Evolutionary conservation across 306 rosid species (phyloP), one percentile per base, ranked within the genome.

Genomic region (Quercus engelmannii): DNA sequence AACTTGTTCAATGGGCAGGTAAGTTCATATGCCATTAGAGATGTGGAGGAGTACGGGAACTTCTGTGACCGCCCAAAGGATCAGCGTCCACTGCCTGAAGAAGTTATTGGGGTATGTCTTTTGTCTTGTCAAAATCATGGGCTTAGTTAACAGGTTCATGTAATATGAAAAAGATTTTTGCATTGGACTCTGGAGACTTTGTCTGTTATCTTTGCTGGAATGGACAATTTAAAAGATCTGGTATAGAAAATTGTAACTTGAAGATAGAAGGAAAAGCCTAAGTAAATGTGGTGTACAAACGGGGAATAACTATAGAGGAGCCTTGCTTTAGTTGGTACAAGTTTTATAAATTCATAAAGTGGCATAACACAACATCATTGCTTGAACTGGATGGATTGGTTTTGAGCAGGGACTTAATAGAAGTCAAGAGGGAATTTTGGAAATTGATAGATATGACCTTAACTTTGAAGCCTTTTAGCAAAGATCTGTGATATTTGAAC

Each of bases 41-140:
- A 96, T 76, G 94, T 83, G 79, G 98, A 96, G 85, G 99, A 96
- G 78, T 96, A 93, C 87, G 89, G 90, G 89, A 96, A 96, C 62
- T 96, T 93, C 85, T 96, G 99, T 86, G 99, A 96, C 79, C 94
- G 99, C 72, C 84, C 98, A 4, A 96, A 79, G 80, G 97, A 96
- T 83, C 99, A 93, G 82, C 93, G 98, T 20, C 98, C 99, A 2
- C 88, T 87, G 82, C 94, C 97, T 18, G 99, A 96, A 80, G 99
- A 96, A 90, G 97, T 96, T 65, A 83, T 93, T 49, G 98, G 98
- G 87, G 99, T 96, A 75, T 80, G 89, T 76, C 78, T 84, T 81
- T 1, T 21, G 58, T 75, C 74, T 30, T 58, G 23, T 70, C 79
- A 62, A 61, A 78, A 23, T 41, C 76, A 74, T 43, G 26, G 71